A percentile compares a stretch with the other conserved stretches of the same genome.
phyloP scores from a whole-genome alignment of 2,329 filamentous ascomycete genomes.

The Rhynchosporium secalis region DNA sequence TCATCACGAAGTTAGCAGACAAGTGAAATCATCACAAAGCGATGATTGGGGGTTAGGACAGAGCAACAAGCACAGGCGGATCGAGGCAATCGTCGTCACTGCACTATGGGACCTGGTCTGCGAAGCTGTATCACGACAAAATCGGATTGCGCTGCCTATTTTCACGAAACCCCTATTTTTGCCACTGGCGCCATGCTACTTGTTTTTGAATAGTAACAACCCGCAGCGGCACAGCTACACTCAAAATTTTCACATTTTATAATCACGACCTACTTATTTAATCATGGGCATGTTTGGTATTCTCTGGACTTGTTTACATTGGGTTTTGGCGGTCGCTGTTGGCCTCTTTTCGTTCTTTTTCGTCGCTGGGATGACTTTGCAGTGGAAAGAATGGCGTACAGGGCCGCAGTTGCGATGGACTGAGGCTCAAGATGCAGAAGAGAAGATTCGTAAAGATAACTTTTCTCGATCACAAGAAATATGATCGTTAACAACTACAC shows the following conservation, averaged over 20 bases:
- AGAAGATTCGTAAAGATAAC: conserved; percentile 21
- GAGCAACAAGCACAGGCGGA: neutral
- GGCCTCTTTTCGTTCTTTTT: conserved; percentile 11
- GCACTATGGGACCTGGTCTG: neutral
- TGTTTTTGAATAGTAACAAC: neutral
- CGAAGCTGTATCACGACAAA: conserved; percentile 1
- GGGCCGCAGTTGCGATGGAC: conserved; percentile 3
- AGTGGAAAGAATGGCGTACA: conserved; percentile 7
- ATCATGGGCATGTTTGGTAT: conserved; percentile 1
- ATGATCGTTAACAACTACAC: neutral
- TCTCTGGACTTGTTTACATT: conserved; percentile 4
- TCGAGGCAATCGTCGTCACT: neutral
- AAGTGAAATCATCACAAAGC: too few relatives aligned
- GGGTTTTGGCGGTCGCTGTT: neutral
- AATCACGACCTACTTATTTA: neutral
- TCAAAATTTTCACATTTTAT: conserved; percentile 4
- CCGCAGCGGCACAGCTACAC: neutral
- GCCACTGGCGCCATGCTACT: neutral
- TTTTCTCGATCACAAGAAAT: neutral
- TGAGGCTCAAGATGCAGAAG: conserved; percentile 23
- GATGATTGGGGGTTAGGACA: neutral
- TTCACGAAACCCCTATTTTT: conserved; percentile 10
- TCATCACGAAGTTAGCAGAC: too few relatives aligned
- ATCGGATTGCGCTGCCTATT: conserved; percentile 12
- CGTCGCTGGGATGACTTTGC: conserved; percentile 3